A percentile compares a stretch with the other conserved stretches of the same genome.
Conservation (phyloP, 768 basidiomycete species). For the Lactarius vividus region DNA sequence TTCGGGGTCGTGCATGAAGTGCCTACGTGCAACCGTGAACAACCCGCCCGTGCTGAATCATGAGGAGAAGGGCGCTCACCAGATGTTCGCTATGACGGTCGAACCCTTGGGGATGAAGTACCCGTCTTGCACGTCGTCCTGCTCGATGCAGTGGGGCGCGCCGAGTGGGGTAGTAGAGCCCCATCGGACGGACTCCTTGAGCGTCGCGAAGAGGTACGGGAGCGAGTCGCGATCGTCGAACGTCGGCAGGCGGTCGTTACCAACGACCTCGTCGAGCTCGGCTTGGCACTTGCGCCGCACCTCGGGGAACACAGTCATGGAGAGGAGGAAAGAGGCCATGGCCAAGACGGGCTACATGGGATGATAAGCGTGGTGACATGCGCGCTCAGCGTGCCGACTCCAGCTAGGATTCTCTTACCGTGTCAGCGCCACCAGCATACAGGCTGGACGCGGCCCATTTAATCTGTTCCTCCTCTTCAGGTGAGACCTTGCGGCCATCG, state of each 20-base stretch:
- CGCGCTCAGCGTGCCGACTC: background rate
- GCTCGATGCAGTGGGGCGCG: conserved; percentile 37
- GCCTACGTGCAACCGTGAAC: conserved; percentile 26
- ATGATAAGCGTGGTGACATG: background rate
- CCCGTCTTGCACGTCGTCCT: conserved; percentile 40
- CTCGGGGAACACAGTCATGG: conserved; percentile 32
- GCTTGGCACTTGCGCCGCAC: conserved; percentile 29
- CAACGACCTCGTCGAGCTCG: conserved; percentile 31
- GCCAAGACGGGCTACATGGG: conserved; percentile 29
- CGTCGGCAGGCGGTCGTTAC: conserved; percentile 26
- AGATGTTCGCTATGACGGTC: conserved; percentile 37
- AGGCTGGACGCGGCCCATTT: conserved; percentile 32
- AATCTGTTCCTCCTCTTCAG: conserved; percentile 26
- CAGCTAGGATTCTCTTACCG: conserved; percentile 17
- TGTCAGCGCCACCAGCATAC: conserved; percentile 30
- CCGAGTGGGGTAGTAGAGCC: conserved; percentile 29
- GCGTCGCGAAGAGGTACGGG: conserved; percentile 28
- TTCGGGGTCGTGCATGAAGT: conserved; percentile 33
- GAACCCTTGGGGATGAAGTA: conserved; percentile 41
- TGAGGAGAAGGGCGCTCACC: conserved; percentile 27
- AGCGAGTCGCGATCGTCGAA: conserved; percentile 28
- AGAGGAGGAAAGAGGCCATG: conserved; percentile 32
- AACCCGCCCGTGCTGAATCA: background rate
- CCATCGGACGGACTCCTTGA: conserved; percentile 32
- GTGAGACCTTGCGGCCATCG: conserved; percentile 19